phyloP scores from a whole-genome alignment of 768 basidiomycete genomes.

The Dictyophora rubrovolvata region DNA sequence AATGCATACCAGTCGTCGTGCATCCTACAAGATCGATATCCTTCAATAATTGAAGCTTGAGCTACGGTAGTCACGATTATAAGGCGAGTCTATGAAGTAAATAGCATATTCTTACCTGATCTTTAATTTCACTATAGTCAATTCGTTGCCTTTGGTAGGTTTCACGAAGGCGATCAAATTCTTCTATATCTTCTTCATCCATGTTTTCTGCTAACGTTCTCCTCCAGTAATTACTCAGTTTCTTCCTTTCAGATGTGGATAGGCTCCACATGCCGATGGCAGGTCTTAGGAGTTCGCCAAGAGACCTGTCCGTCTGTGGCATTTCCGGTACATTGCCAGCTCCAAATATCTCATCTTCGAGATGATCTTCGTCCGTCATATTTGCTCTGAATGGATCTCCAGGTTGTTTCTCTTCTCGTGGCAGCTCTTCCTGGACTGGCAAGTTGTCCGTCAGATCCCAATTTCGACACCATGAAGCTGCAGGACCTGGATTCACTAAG shows the following conservation, averaged over 20 bases:
- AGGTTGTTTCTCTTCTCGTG: background rate
- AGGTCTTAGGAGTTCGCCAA: slow-evolving; percentile 28
- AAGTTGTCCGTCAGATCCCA: background rate
- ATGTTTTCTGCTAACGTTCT: slow-evolving; percentile 26
- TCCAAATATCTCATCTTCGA: slow-evolving; percentile 32
- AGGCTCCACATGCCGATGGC: slow-evolving; percentile 42
- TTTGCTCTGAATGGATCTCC: background rate
- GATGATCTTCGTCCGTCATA: background rate
- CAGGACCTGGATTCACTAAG: background rate
- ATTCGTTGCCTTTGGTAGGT: slow-evolving; percentile 31
- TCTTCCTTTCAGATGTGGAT: slow-evolving; percentile 38
- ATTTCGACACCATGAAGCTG: background rate
- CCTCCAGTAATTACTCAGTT: slow-evolving; percentile 38
- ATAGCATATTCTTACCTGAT: slow-evolving; percentile 36
- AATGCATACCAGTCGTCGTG: slow-evolving; percentile 57
- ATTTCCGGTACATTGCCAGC: slow-evolving; percentile 26
- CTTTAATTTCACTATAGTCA: slow-evolving; percentile 30
- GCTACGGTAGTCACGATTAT: slow-evolving; percentile 25
- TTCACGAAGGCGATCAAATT: slow-evolving; percentile 34
- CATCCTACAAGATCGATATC: slow-evolving; percentile 59
- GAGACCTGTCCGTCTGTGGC: slow-evolving; percentile 25
- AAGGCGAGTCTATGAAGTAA: background rate
- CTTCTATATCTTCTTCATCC: slow-evolving; percentile 22
- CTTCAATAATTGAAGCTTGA: slow-evolving; percentile 42
- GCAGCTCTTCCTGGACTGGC: background rate